Percentiles rank a stretch among this genome's conserved stretches.
Evolutionary conservation across 768 basidiomycete species (phyloP).

Genomic region (Termitomyces bulborhizus): DNA sequence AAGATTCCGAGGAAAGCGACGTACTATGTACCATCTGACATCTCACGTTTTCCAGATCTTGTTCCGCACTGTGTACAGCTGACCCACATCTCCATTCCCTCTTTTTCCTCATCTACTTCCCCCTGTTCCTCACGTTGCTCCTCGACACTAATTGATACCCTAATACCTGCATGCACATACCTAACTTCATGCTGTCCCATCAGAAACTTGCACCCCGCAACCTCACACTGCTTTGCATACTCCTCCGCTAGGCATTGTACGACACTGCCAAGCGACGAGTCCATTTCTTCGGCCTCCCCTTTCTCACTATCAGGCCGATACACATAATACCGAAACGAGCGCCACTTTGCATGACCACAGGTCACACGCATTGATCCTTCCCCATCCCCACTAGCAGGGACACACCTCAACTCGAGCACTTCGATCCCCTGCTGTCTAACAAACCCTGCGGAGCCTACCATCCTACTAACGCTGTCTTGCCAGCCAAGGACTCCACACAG

Average conservation of each 20-base stretch:
- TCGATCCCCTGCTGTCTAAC: conserved; percentile 16
- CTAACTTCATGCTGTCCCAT: conserved; percentile 39
- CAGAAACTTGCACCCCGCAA: conserved; percentile 25
- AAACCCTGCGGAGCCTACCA: conserved; percentile 32
- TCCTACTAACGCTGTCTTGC: conserved; percentile 40
- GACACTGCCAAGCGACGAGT: conserved; percentile 33
- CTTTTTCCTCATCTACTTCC: conserved; percentile 11
- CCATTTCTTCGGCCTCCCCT: conserved; percentile 16
- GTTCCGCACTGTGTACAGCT: conserved; percentile 42
- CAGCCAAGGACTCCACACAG: conserved; percentile 48
- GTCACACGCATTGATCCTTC: background rate
- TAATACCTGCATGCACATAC: conserved; percentile 32
- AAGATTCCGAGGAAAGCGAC: background rate
- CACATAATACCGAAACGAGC: conserved; percentile 46
- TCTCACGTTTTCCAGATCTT: conserved; percentile 23
- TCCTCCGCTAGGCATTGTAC: conserved; percentile 26
- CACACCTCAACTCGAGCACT: conserved; percentile 12
- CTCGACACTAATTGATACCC: conserved; percentile 21
- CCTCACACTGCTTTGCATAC: conserved; percentile 30
- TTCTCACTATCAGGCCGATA: conserved; percentile 7
- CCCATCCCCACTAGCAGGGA: background rate
- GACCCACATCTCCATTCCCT: conserved; percentile 36
- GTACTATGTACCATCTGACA: conserved; percentile 35
- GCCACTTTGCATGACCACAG: conserved; percentile 44
- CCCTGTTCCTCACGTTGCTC: background rate